Conservation (phyloP, 106 monocot species). For the Iris macrosiphon region DNA sequence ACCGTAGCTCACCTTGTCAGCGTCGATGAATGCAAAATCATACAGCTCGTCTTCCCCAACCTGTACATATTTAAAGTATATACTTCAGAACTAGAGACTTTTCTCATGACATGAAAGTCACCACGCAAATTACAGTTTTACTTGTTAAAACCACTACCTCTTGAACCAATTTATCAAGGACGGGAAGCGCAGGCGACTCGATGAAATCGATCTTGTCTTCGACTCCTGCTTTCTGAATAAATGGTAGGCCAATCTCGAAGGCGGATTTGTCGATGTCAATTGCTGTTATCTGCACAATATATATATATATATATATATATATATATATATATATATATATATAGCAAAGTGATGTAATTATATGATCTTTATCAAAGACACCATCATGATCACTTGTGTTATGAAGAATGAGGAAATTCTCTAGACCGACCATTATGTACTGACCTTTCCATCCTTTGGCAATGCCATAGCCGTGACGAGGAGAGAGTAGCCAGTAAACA, state of each 20-base stretch:
- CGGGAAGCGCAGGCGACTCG: slow-evolving; percentile 14
- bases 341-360: no score
- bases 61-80: no score
- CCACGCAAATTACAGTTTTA: no score
- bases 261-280: slow-evolving; percentile 13
- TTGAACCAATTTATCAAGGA: slow-evolving; percentile 15
- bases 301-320: no score
- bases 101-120: no score
- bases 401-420: no score
- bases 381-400: no score
- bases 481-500: slow-evolving; percentile 52
- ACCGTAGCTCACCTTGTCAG: slow-evolving; percentile 35
- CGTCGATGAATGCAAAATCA: slow-evolving; percentile 62
- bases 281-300: slow-evolving; percentile 19
- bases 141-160: no score
- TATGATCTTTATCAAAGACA: no score
- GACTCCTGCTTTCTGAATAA: slow-evolving; percentile 17
- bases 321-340: no score
- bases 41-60: slow-evolving; percentile 22
- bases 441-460: slow-evolving; percentile 39
- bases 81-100: no score
- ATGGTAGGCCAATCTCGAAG: slow-evolving; percentile 14
- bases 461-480: slow-evolving; percentile 40
- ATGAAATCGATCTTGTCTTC: slow-evolving; percentile 27
- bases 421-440: no score